Evolutionary conservation across 805 yeast genomes (phyloP).

Genomic region (Metschnikowia orientalis): DNA sequence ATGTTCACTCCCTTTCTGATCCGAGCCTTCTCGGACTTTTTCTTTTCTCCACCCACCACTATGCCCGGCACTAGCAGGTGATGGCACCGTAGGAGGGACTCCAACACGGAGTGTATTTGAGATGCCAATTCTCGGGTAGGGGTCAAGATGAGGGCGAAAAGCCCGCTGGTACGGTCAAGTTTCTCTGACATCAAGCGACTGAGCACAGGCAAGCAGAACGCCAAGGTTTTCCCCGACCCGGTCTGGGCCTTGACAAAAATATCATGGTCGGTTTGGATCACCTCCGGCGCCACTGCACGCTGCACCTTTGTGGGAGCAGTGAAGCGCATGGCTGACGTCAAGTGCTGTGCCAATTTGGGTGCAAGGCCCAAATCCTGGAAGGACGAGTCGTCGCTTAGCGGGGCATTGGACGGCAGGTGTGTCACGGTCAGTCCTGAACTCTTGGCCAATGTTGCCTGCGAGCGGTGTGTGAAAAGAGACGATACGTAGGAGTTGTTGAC

Average conservation of each 20-base stretch:
- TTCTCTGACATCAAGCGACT: constrained; percentile 59
- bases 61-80: constrained; percentile 92
- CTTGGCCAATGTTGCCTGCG: constrained; percentile 49
- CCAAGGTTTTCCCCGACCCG: constrained; percentile 94
- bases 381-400: constrained; percentile 61
- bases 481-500: constrained; percentile 69
- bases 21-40: constrained; percentile 94
- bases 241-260: constrained; percentile 94
- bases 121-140: constrained; percentile 95
- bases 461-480: constrained; percentile 61
- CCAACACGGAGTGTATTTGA: constrained; percentile 82
- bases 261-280: constrained; percentile 45
- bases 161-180: constrained; percentile 53
- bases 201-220: constrained; percentile 81
- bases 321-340: constrained; percentile 53
- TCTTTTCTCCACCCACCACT: constrained; percentile 97
- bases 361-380: constrained; percentile 71
- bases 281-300: constrained; percentile 69
- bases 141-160: constrained; percentile 82
- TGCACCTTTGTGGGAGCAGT: constrained; percentile 83
- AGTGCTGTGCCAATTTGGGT: constrained; percentile 46
- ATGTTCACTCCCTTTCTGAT: constrained; percentile 93
- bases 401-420: constrained; percentile 76
- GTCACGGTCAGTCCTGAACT: constrained; percentile 39
- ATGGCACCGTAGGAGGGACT: constrained; percentile 65